Percentiles rank a stretch among this genome's conserved stretches.
Evolutionary conservation across 2,329 filamentous ascomycete genomes (phyloP).

Genomic region (Alternaria metachromatica): DNA sequence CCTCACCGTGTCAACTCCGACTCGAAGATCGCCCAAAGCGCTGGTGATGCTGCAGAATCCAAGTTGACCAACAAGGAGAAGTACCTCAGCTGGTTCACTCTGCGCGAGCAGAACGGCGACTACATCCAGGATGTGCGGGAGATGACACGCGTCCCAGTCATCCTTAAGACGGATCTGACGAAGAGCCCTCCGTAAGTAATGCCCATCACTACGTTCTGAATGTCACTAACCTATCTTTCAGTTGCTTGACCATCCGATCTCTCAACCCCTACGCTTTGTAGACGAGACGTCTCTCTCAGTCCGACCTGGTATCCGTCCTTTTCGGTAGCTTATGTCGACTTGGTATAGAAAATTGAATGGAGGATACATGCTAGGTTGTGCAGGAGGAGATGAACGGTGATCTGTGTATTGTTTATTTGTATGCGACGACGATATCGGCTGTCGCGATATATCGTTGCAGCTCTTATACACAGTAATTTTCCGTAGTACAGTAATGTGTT

Average conservation of each 20-base stretch:
- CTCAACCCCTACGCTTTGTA: conserved; percentile 76
- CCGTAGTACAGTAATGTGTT: conserved; percentile 43
- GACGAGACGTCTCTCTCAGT: conserved; percentile 13
- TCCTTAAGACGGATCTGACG: conserved; percentile 95
- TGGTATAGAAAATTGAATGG: conserved; percentile 44
- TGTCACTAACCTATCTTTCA: conserved; percentile 46
- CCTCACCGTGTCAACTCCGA: conserved; percentile 92
- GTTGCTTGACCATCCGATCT: conserved; percentile 83
- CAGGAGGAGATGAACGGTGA: conserved; percentile 20
- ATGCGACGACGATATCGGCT: conserved; percentile 28
- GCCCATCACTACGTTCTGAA: neutral
- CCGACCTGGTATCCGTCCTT: neutral
- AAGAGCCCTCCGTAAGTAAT: conserved; percentile 98
- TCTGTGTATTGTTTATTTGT: conserved; percentile 43
- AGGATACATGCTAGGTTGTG: conserved; percentile 34
- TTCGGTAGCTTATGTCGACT: conserved; percentile 18
- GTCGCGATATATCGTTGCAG: conserved; percentile 32
- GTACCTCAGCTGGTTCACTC: conserved; percentile 86
- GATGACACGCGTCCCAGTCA: conserved; percentile 97
- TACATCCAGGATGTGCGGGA: conserved; percentile 98
- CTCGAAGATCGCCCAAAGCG: conserved; percentile 78
- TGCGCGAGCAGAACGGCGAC: conserved; percentile 90
- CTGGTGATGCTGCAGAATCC: conserved; percentile 73
- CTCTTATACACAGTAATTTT: conserved; percentile 29
- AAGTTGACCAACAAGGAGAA: conserved; percentile 94